Base-by-base conservation (phyloP, 1,284 basidiomycete genomes). In the Rhodotorula sp. region DNA sequence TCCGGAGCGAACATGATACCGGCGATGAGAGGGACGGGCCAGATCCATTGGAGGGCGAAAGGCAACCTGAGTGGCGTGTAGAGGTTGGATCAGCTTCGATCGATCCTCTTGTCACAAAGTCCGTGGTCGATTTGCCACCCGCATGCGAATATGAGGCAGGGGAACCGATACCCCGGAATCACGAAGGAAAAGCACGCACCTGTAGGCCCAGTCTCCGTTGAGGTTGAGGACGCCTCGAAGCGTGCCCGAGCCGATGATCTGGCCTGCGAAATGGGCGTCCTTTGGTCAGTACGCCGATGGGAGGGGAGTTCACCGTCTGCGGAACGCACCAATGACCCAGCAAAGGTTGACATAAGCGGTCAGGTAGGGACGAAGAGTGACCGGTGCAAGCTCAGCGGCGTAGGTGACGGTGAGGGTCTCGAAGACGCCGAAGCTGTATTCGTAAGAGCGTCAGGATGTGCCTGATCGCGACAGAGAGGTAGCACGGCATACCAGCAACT, bases 331-430 rank as follows among this genome's bases (percentile, higher is more conserved):
- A 30, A n/a, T 29, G 14, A 54, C 84, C 66, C 62, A 69, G 45
- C 64, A 70, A 3, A 64, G 33, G 48, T 67, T 67, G 53, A 84
- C 81, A 76, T 81, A 84, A 58, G 83, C 81, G 44, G 83, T 84
- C 22, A 84, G 78, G 76, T 82, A 82, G 4, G 67, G 80, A 46
- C 84, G 82, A 2, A 85, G 79, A 18, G 79, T 78, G 55, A 82
- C 82, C 4, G 84, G 84, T 45, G 81, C 82, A 46, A 85, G 80
- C 62, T 85, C 84, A 48, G 81, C 80, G 24, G 84, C 84, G 70
- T 84, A 85, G 0, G 82, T 78, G 14, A 81, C 82, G 14, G 82
- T 83, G 3, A 84, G 76, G 1, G 83, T 83, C 73, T 83, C 81
- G 78, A 80, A 81, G 53, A 59, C 22, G n/a, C 78, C 79, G 75